These are phyloP conservation scores for Raphanus raphanistrum DNA, from an alignment of 345 rosid genomes.

Conservation along the genomic window DNA sequence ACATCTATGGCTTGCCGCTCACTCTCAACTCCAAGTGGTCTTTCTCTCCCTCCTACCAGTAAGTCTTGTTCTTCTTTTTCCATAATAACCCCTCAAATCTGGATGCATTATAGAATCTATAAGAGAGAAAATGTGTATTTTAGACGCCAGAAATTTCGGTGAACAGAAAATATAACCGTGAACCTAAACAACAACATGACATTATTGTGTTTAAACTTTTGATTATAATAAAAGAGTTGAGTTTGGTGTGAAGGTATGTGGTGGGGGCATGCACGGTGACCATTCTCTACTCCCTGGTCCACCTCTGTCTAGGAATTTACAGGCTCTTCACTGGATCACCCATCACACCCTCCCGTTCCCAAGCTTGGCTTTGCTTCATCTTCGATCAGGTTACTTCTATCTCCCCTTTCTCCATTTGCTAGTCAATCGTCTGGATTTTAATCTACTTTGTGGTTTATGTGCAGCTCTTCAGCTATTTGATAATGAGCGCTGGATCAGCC, in stretches of 20 bases:
- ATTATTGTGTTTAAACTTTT: slow-evolving; percentile 18
- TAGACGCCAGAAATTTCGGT: slow-evolving; percentile 33
- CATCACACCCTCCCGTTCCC: slow-evolving; percentile 52
- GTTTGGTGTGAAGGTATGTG: slow-evolving; percentile 56
- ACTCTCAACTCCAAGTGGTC: slow-evolving; percentile 72
- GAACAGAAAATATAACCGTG: slow-evolving; percentile 51
- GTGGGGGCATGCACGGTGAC: slow-evolving; percentile 64
- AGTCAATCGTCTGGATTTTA: slow-evolving; percentile 1
- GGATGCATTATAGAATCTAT: not conserved
- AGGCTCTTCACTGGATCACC: slow-evolving; percentile 57
- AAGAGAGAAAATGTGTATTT: slow-evolving; percentile 1
- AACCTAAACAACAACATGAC: slow-evolving; percentile 22
- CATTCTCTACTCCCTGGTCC: slow-evolving; percentile 59
- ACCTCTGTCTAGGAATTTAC: slow-evolving; percentile 48
- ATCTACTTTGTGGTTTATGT: not conserved
- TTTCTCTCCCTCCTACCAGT: slow-evolving; percentile 73
- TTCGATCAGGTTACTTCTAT: slow-evolving; percentile 64
- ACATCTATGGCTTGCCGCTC: slow-evolving; percentile 64
- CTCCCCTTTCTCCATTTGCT: not conserved
- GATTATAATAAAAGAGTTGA: slow-evolving; percentile 8
- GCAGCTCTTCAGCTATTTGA: slow-evolving; percentile 65
- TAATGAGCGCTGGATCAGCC: slow-evolving; percentile 80
- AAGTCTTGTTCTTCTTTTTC: slow-evolving; percentile 32
- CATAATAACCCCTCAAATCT: not conserved
- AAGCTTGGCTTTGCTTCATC: slow-evolving; percentile 80